Percentiles rank a stretch among this genome's conserved stretches.
Evolutionary conservation across 305 asterid genomes (phyloP).

Genomic region (Rubia balearica): DNA sequence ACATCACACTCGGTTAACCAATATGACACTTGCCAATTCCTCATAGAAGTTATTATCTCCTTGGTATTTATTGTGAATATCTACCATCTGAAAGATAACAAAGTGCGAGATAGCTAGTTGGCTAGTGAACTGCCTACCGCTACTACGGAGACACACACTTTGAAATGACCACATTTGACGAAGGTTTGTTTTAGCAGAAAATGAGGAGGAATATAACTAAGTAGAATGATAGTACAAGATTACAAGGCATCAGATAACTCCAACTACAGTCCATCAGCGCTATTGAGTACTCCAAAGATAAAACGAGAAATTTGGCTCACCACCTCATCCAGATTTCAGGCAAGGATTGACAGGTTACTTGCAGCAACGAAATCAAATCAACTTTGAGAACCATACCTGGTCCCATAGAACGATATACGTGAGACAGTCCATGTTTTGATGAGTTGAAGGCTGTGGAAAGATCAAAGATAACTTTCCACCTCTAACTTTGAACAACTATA

Average conservation of each 20-base stretch:
- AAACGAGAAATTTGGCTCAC: background rate
- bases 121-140: background rate
- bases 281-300: background rate
- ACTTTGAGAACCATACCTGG: constrained; percentile 2
- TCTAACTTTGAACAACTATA: too few species aligned
- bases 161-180: background rate
- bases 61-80: background rate
- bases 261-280: background rate
- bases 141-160: background rate
- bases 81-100: background rate
- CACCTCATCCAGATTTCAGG: background rate
- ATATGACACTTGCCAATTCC: background rate
- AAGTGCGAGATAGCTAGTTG: background rate
- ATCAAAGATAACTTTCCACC: too few species aligned
- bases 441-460: background rate
- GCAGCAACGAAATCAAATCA: background rate
- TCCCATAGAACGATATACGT: background rate
- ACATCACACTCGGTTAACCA: background rate
- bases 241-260: background rate
- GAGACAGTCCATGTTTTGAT: background rate
- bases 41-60: background rate
- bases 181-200: background rate
- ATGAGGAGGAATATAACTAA: background rate
- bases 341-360: background rate
- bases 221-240: background rate